phyloP scores from a whole-genome alignment of 176 grass and related monocot genomes.

The Otatea glauca region DNA sequence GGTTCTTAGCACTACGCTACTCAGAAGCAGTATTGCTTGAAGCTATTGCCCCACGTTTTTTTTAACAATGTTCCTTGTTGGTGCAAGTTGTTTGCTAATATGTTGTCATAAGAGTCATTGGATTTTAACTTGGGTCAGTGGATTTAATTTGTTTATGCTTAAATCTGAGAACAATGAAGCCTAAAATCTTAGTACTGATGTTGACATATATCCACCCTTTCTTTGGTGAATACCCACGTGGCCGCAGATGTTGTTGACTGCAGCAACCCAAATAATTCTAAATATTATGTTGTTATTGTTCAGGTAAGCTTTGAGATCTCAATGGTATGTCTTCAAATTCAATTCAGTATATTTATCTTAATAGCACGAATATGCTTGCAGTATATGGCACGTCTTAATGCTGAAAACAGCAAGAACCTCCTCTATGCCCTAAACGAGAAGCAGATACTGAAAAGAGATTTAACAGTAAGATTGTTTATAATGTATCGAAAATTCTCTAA shows the following conservation, averaged over 20 bases:
- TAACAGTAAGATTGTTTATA: slow-evolving; percentile 77
- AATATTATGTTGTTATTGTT: slow-evolving; percentile 94
- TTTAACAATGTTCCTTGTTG: background rate
- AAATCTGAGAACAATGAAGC: background rate
- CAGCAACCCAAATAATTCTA: slow-evolving; percentile 90
- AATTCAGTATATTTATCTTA: slow-evolving; percentile 12
- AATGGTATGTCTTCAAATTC: slow-evolving; percentile 15
- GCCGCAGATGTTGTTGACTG: slow-evolving; percentile 71
- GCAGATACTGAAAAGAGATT: slow-evolving; percentile 91
- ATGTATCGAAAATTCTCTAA: slow-evolving; percentile 5
- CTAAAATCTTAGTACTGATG: slow-evolving; percentile 21
- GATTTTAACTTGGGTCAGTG: background rate
- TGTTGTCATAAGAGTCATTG: slow-evolving; percentile 1
- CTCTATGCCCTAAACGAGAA: slow-evolving; percentile 75
- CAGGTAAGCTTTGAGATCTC: slow-evolving; percentile 64
- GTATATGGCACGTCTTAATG: slow-evolving; percentile 89
- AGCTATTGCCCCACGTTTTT: background rate
- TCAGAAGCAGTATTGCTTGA: background rate
- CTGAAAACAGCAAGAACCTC: slow-evolving; percentile 92
- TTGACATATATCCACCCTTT: slow-evolving; percentile 13
- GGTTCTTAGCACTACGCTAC: background rate
- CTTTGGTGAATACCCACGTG: slow-evolving; percentile 86
- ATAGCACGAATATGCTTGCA: slow-evolving; percentile 51
- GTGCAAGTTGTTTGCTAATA: slow-evolving; percentile 8
- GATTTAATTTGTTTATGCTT: background rate